Percentiles rank a stretch among this genome's conserved stretches.
These are phyloP conservation scores for Typha latifolia DNA, from an alignment of 176 grass and related monocot species.

Conservation along the genomic window DNA sequence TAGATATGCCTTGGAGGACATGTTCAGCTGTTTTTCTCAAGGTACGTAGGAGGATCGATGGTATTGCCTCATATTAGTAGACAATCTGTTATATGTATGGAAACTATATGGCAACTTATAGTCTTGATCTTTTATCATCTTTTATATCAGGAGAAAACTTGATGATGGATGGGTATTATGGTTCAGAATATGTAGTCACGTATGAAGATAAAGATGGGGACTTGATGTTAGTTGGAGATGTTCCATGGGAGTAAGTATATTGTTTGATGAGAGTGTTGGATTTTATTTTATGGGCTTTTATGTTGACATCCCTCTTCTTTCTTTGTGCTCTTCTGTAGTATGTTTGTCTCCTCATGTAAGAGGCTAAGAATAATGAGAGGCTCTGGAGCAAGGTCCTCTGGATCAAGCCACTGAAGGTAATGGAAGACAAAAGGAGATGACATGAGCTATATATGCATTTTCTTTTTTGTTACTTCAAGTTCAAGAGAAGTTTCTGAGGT, in stretches of 20 bases:
- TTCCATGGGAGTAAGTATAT: slow-evolving; percentile 33
- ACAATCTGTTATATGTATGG: too few species aligned
- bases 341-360: slow-evolving; percentile 24
- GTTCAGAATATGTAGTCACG: slow-evolving; percentile 11
- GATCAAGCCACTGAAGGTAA: too few species aligned
- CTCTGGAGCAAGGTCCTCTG: not conserved
- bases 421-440: too few species aligned
- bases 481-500: too few species aligned
- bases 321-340: slow-evolving; percentile 10
- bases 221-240: slow-evolving; percentile 26
- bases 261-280: not conserved
- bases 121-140: not conserved
- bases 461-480: too few species aligned
- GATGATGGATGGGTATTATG: slow-evolving; percentile 12
- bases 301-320: not conserved
- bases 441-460: too few species aligned
- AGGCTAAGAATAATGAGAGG: slow-evolving; percentile 26
- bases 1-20: slow-evolving; percentile 28
- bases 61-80: too few species aligned
- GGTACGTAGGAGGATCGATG: slow-evolving; percentile 6
- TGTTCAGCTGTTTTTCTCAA: slow-evolving; percentile 38
- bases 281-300: not conserved
- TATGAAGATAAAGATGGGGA: slow-evolving; percentile 32
- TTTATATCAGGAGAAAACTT: slow-evolving; percentile 12
- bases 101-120: too few species aligned